A percentile compares a stretch with the other conserved stretches of the same genome.
These are phyloP conservation scores for Phaeotremella skinneri DNA, from an alignment of 768 basidiomycete species.

Conservation along the genomic window DNA sequence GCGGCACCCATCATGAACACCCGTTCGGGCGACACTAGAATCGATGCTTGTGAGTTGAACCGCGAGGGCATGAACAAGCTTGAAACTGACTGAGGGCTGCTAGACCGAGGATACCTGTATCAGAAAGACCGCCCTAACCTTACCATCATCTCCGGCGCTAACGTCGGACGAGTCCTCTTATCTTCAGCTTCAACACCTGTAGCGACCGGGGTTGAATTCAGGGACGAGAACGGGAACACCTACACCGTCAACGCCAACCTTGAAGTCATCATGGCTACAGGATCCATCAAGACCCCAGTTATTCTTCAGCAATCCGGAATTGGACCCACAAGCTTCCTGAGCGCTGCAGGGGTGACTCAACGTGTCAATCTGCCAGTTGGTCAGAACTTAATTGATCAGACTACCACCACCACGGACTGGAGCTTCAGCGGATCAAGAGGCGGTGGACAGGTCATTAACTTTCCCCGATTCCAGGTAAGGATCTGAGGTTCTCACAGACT, in stretches of 20 bases:
- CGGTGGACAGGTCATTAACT: slow-evolving; percentile 29
- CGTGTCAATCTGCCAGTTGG: slow-evolving; percentile 42
- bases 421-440: slow-evolving; percentile 16
- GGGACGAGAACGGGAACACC: slow-evolving; percentile 18
- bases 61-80: neutral
- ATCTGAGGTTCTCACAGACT: neutral
- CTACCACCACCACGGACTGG: slow-evolving; percentile 36
- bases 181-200: slow-evolving; percentile 22
- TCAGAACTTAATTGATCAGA: slow-evolving; percentile 44
- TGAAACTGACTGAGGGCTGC: neutral
- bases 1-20: slow-evolving; percentile 40
- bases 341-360: slow-evolving; percentile 31
- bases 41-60: slow-evolving; percentile 36
- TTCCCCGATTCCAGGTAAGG: slow-evolving; percentile 28
- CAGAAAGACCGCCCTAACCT: slow-evolving; percentile 33
- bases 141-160: slow-evolving; percentile 36
- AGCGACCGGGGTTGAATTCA: slow-evolving; percentile 43
- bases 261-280: slow-evolving; percentile 47
- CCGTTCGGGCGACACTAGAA: slow-evolving; percentile 29
- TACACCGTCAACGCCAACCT: slow-evolving; percentile 39
- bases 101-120: slow-evolving; percentile 42
- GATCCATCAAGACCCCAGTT: slow-evolving; percentile 39
- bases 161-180: slow-evolving; percentile 37
- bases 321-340: slow-evolving; percentile 31
- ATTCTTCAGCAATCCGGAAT: slow-evolving; percentile 47